These are phyloP conservation scores for Aspergillus bridgeri DNA, from an alignment of 495 filamentous ascomycete genomes.

Conservation along the genomic window DNA sequence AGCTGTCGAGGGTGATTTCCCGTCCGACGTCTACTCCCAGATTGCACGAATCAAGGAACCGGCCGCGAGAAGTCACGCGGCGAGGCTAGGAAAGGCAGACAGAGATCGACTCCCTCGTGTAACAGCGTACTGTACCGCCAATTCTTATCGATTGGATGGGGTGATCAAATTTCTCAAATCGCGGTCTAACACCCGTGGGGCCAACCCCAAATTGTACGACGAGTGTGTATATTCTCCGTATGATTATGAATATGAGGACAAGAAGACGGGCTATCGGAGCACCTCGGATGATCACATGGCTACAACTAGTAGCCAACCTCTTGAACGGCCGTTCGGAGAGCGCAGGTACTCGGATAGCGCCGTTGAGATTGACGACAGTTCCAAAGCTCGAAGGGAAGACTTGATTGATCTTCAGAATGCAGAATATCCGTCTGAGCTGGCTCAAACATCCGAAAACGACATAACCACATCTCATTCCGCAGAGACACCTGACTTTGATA, in stretches of 20 bases:
- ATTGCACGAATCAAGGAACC: constrained; percentile 95
- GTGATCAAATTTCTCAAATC: constrained; percentile 88
- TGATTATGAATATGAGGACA: constrained; percentile 58
- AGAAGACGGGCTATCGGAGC: constrained; percentile 28
- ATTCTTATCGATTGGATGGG: constrained; percentile 81
- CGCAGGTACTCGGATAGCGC: constrained; percentile 63
- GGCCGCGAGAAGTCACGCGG: constrained; percentile 87
- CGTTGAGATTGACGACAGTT: constrained; percentile 54
- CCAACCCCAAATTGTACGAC: constrained; percentile 87
- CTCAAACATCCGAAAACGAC: constrained; percentile 27
- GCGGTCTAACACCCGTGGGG: constrained; percentile 64
- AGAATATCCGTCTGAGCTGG: constrained; percentile 25
- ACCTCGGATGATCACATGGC: constrained; percentile 22
- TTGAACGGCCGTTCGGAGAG: constrained; percentile 45
- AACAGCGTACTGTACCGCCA: constrained; percentile 93
- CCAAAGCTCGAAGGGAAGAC: constrained; percentile 47
- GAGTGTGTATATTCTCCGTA: constrained; percentile 97
- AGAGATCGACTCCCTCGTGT: constrained; percentile 82
- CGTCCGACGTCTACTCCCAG: constrained; percentile 94
- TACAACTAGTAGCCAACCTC: constrained; percentile 25
- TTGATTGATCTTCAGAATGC: constrained; percentile 51
- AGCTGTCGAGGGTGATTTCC: constrained; percentile 77
- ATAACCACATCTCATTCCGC: constrained; percentile 14
- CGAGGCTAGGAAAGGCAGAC: constrained; percentile 88
- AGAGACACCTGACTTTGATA: constrained; percentile 47